These are phyloP conservation scores for Candida succiphila DNA, from an alignment of 805 yeast species.

Conservation along the genomic window DNA sequence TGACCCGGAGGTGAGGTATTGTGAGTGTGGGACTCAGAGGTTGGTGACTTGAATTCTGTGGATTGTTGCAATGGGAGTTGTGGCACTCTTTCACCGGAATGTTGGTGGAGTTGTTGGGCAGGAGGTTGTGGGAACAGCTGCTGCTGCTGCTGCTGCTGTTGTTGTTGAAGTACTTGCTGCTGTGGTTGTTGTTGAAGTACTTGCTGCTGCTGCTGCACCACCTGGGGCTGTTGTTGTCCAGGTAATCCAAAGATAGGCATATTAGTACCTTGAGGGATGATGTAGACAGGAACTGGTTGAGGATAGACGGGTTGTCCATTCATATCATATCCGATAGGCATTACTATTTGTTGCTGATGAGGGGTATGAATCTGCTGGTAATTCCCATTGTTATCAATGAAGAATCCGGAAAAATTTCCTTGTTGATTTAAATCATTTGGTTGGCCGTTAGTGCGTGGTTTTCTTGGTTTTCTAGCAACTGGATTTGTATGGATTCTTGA, in stretches of 20 bases:
- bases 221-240: background rate
- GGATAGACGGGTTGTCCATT: slow-evolving; percentile 21
- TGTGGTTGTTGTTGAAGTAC: slow-evolving; percentile 3
- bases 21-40: background rate
- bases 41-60: background rate
- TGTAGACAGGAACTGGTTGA: slow-evolving; percentile 20
- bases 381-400: background rate
- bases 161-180: background rate
- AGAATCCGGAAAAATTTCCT: slow-evolving; percentile 7
- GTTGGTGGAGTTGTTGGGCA: background rate
- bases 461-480: slow-evolving; percentile 6
- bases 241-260: slow-evolving; percentile 9
- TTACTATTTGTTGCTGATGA: slow-evolving; percentile 5
- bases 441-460: slow-evolving; percentile 2
- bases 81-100: background rate
- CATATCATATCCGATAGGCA: slow-evolving; percentile 21
- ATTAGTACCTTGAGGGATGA: slow-evolving; percentile 15
- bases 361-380: slow-evolving; percentile 3
- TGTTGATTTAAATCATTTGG: slow-evolving; percentile 3
- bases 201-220: background rate
- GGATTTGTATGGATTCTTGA: slow-evolving; percentile 68
- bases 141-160: slow-evolving; percentile 1
- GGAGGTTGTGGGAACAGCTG: background rate
- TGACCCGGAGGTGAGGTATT: slow-evolving; percentile 4
- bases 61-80: slow-evolving; percentile 5